Conservation (phyloP, 805 yeast genomes). For the Candida maris region DNA sequence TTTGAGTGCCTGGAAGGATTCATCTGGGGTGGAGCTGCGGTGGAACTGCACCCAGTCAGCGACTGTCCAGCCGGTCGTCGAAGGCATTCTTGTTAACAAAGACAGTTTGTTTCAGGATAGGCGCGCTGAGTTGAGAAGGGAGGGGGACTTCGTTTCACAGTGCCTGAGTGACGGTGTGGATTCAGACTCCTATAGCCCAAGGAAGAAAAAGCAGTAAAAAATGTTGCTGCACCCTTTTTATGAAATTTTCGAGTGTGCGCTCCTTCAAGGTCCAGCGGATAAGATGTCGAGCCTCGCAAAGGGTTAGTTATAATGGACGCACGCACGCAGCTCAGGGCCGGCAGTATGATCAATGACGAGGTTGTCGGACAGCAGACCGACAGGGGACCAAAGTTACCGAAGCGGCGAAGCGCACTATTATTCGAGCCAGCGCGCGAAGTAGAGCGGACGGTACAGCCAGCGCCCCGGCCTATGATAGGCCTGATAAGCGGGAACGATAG, state of each 20-base stretch:
- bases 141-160: too few relatives aligned
- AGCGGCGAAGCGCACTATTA: neutral
- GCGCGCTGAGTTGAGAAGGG: neutral
- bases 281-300: neutral
- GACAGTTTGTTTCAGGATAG: neutral
- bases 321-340: too few relatives aligned
- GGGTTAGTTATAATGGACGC: neutral
- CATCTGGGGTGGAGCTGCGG: constrained; percentile 52
- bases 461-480: neutral
- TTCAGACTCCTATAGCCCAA: neutral
- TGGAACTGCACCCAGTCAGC: constrained; percentile 76
- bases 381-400: neutral
- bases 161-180: neutral
- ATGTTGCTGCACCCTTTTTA: neutral
- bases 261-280: too few relatives aligned
- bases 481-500: constrained; percentile 1
- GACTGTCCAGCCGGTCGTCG: constrained; percentile 70
- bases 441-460: neutral
- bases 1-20: constrained; percentile 50
- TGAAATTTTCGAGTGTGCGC: too few relatives aligned
- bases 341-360: too few relatives aligned
- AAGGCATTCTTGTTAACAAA: constrained; percentile 8
- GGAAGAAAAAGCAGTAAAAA: neutral
- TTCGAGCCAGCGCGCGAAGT: neutral
- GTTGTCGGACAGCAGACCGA: neutral